phyloP scores from a whole-genome alignment of 345 rosid genomes.

The Turritis glabra region DNA sequence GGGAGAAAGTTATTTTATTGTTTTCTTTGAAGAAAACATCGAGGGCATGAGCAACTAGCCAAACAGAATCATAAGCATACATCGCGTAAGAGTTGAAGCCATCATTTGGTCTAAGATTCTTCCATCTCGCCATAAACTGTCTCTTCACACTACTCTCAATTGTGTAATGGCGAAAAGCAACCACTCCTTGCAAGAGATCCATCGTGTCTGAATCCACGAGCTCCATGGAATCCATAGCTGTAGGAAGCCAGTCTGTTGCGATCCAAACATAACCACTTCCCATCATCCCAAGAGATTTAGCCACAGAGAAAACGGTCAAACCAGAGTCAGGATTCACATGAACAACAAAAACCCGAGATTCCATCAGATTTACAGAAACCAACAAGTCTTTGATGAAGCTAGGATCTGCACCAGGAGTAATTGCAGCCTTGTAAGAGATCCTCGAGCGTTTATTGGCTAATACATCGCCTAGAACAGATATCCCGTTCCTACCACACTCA shows the following conservation, averaged over 20 bases:
- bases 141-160: constrained; percentile 60
- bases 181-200: constrained; percentile 85
- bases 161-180: constrained; percentile 80
- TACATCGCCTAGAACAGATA: constrained; percentile 76
- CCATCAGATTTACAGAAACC: constrained; percentile 70
- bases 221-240: constrained; percentile 59
- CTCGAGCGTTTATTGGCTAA: constrained; percentile 66
- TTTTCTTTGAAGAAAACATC: constrained; percentile 60
- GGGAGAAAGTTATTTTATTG: constrained; percentile 62
- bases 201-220: constrained; percentile 45
- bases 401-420: constrained; percentile 57
- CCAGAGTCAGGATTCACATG: constrained; percentile 96
- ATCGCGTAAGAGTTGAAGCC: constrained; percentile 79
- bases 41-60: constrained; percentile 86
- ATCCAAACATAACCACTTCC: constrained; percentile 86
- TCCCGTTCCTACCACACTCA: constrained; percentile 84
- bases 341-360: constrained; percentile 82
- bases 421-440: constrained; percentile 78
- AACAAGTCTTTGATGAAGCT: constrained; percentile 56
- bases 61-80: constrained; percentile 90
- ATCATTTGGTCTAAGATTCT: constrained; percentile 15
- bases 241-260: constrained; percentile 93
- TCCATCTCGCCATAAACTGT: constrained; percentile 61
- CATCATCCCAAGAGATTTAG: constrained; percentile 78
- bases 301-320: constrained; percentile 62